Evolutionary conservation across 2,329 filamentous ascomycete species (phyloP).

Genomic region (Dichotomopilus funicola): DNA sequence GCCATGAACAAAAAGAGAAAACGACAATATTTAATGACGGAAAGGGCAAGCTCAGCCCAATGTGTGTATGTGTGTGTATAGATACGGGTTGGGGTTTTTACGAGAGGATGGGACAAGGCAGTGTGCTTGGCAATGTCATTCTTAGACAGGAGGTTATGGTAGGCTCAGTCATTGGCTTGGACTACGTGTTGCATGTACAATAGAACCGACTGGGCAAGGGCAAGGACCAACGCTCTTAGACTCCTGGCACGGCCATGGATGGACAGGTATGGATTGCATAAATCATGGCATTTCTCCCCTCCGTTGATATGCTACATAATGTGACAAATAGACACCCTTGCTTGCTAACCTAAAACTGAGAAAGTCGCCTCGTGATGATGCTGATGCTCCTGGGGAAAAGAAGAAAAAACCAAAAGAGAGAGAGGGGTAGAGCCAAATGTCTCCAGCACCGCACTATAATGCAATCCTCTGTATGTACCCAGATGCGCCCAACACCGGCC

Average conservation of each 20-base stretch:
- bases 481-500: background rate
- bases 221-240: constrained; percentile 2
- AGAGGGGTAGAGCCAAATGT: no score
- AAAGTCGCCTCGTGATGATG: no score
- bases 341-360: no score
- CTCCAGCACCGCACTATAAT: background rate
- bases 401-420: no score
- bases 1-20: no score
- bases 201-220: background rate
- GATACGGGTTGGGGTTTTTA: background rate
- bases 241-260: constrained; percentile 5
- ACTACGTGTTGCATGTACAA: constrained; percentile 4
- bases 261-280: background rate
- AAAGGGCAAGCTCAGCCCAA: no score
- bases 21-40: no score
- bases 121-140: background rate
- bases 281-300: constrained; percentile 7
- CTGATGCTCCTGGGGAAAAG: no score
- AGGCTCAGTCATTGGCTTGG: background rate
- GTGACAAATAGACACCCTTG: no score
- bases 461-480: background rate
- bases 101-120: background rate
- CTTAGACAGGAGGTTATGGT: no score
- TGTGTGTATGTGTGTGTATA: background rate
- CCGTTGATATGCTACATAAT: background rate